Percentiles rank a stretch among this genome's conserved stretches.
Evolutionary conservation across 2,329 filamentous ascomycete species (phyloP).

Genomic region (Scolecobasidium constrictum): DNA sequence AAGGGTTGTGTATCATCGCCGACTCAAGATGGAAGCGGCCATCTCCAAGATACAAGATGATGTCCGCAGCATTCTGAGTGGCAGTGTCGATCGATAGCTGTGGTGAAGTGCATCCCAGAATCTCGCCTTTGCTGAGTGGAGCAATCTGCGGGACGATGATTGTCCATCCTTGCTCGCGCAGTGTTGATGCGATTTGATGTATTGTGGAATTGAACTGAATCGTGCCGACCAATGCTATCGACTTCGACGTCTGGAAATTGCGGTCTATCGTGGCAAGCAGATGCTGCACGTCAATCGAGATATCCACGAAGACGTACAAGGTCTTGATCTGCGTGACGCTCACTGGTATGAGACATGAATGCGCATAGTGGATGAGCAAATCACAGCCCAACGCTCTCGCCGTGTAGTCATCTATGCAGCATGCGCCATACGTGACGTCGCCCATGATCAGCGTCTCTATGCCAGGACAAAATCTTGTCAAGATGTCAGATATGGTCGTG

Average conservation of each 20-base stretch:
- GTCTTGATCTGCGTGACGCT: slow-evolving; percentile 96
- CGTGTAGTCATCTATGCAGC: slow-evolving; percentile 98
- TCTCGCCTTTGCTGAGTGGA: slow-evolving; percentile 88
- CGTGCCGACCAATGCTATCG: slow-evolving; percentile 85
- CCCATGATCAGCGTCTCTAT: slow-evolving; percentile 96
- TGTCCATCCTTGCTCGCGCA: slow-evolving; percentile 76
- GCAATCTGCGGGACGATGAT: slow-evolving; percentile 86
- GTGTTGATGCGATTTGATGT: slow-evolving; percentile 65
- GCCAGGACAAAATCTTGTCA: slow-evolving; percentile 86
- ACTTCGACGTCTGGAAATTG: slow-evolving; percentile 78
- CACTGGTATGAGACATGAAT: slow-evolving; percentile 91
- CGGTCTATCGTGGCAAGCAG: slow-evolving; percentile 76
- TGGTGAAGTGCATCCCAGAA: slow-evolving; percentile 93
- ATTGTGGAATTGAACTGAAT: slow-evolving; percentile 99
- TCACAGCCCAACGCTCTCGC: slow-evolving; percentile 90
- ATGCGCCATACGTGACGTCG: slow-evolving; percentile 96
- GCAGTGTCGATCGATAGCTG: slow-evolving; percentile 45
- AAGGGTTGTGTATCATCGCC: slow-evolving; percentile 97
- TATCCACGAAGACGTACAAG: slow-evolving; percentile 96
- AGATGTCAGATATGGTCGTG: slow-evolving; percentile 93
- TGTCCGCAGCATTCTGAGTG: slow-evolving; percentile 46
- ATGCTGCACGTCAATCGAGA: slow-evolving; percentile 85
- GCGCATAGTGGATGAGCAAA: slow-evolving; percentile 89
- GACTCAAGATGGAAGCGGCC: slow-evolving; percentile 94
- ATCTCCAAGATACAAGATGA: slow-evolving; percentile 83